These are phyloP conservation scores for Claviceps sp. DNA, from an alignment of 2,329 filamentous ascomycete genomes.

Conservation along the genomic window DNA sequence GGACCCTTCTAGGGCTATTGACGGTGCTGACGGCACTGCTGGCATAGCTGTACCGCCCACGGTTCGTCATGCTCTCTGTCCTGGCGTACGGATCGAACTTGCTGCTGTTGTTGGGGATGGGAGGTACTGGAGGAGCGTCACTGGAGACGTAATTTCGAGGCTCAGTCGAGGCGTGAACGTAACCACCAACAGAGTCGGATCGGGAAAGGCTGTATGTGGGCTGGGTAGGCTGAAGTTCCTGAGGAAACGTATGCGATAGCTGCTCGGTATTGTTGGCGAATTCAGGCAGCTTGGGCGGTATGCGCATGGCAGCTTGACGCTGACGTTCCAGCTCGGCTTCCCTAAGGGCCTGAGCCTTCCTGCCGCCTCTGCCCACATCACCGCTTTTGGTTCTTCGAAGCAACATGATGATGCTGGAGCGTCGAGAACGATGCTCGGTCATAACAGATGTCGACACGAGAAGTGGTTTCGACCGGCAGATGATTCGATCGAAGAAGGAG, in stretches of 20 bases:
- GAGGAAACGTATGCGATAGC: slow-evolving; percentile 30
- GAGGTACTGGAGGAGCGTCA: slow-evolving; percentile 37
- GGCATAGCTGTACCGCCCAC: slow-evolving; percentile 91
- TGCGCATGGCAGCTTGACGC: slow-evolving; percentile 32
- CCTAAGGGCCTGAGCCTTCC: slow-evolving; percentile 42
- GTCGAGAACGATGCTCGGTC: slow-evolving; percentile 19
- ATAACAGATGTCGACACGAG: slow-evolving; percentile 12
- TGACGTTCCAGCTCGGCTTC: slow-evolving; percentile 39
- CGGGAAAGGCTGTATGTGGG: slow-evolving; percentile 45
- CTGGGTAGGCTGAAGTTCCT: slow-evolving; percentile 46
- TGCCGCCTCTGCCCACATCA: slow-evolving; percentile 46
- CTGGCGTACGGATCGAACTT: slow-evolving; percentile 66
- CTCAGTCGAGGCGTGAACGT: slow-evolving; percentile 23
- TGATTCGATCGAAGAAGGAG: neutral
- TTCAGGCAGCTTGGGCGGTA: slow-evolving; percentile 38
- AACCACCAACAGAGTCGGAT: slow-evolving; percentile 13
- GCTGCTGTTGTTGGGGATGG: slow-evolving; percentile 46
- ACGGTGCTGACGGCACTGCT: slow-evolving; percentile 82
- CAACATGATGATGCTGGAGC: slow-evolving; percentile 42
- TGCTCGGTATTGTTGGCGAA: slow-evolving; percentile 35
- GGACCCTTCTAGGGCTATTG: slow-evolving; percentile 83
- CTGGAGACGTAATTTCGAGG: slow-evolving; percentile 28
- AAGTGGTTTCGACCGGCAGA: neutral
- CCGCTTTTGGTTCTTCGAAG: slow-evolving; percentile 56
- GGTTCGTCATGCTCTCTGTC: slow-evolving; percentile 91